Evolutionary conservation across 2,329 filamentous ascomycete genomes (phyloP).

Genomic region (Clarireedia hainanense): DNA sequence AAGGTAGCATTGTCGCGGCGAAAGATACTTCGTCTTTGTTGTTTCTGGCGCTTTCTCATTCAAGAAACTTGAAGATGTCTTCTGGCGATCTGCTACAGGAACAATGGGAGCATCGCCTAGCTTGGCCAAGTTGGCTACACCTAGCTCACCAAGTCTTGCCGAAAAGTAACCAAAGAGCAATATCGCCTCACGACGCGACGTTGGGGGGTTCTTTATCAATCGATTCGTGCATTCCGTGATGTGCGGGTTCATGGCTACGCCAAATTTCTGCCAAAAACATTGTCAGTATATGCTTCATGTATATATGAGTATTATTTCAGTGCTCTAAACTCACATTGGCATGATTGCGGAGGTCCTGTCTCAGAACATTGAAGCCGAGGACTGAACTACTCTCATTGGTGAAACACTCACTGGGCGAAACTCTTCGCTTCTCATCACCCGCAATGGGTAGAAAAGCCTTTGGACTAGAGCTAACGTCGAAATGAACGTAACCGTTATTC

Average conservation of each 20-base stretch:
- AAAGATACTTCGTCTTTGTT: slow-evolving; percentile 43
- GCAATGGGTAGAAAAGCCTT: slow-evolving; percentile 67
- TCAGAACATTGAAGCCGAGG: slow-evolving; percentile 73
- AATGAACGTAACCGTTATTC: slow-evolving; percentile 64
- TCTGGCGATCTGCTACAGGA: slow-evolving; percentile 45
- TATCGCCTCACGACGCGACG: slow-evolving; percentile 56
- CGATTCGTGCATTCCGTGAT: slow-evolving; percentile 69
- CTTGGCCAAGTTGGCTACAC: slow-evolving; percentile 48
- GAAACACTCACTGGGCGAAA: slow-evolving; percentile 70
- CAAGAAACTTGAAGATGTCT: slow-evolving; percentile 17
- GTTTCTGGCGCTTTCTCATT: slow-evolving; percentile 35
- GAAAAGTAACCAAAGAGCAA: slow-evolving; percentile 79
- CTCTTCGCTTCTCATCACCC: slow-evolving; percentile 55
- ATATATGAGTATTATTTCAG: background rate
- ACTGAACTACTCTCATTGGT: slow-evolving; percentile 69
- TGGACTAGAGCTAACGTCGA: slow-evolving; percentile 46
- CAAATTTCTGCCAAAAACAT: slow-evolving; percentile 54
- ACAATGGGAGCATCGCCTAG: slow-evolving; percentile 63
- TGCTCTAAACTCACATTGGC: slow-evolving; percentile 42
- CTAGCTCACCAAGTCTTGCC: slow-evolving; percentile 66
- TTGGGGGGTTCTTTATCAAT: slow-evolving; percentile 65
- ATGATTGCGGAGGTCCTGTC: slow-evolving; percentile 68
- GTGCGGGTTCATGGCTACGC: slow-evolving; percentile 73
- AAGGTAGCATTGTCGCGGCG: slow-evolving; percentile 71
- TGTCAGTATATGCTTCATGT: background rate